Base-by-base conservation (phyloP, 148 eudicot genomes). In the Persicaria tinctoria region DNA sequence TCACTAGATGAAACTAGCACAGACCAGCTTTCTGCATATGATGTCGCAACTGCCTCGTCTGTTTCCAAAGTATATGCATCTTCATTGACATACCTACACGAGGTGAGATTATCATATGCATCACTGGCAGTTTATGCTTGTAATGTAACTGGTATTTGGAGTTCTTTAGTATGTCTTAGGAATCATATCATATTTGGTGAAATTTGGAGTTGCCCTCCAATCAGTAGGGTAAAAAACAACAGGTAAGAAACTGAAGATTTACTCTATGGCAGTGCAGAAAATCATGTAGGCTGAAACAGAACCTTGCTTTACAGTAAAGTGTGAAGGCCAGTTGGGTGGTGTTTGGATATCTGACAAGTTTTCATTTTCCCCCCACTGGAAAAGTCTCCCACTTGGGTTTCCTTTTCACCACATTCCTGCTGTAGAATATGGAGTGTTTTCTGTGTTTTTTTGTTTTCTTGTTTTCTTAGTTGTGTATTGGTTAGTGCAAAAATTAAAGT, bases 51-150 rank as follows among this genome's bases (percentile, higher is more conserved):
- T 74, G 99, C 97, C 70, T 92, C 99, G 8, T 92, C 99, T 27
- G 88, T 95, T 83, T 92, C 99, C 74, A 95, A 95, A 85, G 86
- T 95, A 78, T 85, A 86, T 78, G 99, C 99, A n/a, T 92, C 99
- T 5, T 84, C 99, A 63, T 80, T 95, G 86, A 92, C 99, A 41
- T 95, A 95, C 84, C 99, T 97, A 44, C 99, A 95, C 45, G 99
- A 95, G 99, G 99, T 95, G 88, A 78, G 57, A 63, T 47, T 41
- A 38, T 12, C 8, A 44, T 38, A 66, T 38, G 38, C 38, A 32
- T 32, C 38, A 32, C 38, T 32, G 38, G 38, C 38, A 1, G 38
- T 32, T 32, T 32, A 32, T 32, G 38, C 38, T 2, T 32, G 38
- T 32, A 32, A 32, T 32, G 38, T 32, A 32, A 32, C 38, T 32